These are phyloP conservation scores for Meredithiella fracta DNA, from an alignment of 2,329 filamentous ascomycete species.

Conservation along the genomic window DNA sequence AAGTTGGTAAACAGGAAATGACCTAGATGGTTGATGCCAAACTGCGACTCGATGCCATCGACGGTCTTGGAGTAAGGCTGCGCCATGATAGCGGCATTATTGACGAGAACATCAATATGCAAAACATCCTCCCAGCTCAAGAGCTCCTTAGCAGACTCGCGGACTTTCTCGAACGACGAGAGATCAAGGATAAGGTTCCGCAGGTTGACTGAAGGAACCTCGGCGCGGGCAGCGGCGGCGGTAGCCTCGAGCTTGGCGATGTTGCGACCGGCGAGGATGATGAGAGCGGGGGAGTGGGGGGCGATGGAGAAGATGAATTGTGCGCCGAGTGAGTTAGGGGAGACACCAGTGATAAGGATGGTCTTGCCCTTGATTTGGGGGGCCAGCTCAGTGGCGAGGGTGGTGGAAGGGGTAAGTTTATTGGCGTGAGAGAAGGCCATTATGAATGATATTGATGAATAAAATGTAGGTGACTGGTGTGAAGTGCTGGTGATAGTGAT, in stretches of 20 bases:
- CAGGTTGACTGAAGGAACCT: constrained; percentile 2
- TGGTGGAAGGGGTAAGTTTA: not conserved
- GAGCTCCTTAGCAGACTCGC: constrained; percentile 20
- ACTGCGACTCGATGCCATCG: constrained; percentile 29
- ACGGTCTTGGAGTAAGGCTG: constrained; percentile 19
- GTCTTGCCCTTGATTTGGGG: constrained; percentile 8
- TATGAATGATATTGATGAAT: not conserved
- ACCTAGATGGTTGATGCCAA: constrained; percentile 29
- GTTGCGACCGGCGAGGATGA: constrained; percentile 3
- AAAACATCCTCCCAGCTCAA: constrained; percentile 15
- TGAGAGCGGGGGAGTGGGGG: constrained; percentile 21
- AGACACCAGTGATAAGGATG: constrained; percentile 27
- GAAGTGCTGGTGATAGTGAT: not conserved
- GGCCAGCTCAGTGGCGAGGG: not conserved
- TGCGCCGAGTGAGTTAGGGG: constrained; percentile 24
- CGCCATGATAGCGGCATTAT: constrained; percentile 29
- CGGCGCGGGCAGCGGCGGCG: constrained; percentile 12
- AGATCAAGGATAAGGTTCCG: constrained; percentile 21
- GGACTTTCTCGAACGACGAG: constrained; percentile 22
- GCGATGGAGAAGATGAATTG: constrained; percentile 25
- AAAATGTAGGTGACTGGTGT: not conserved
- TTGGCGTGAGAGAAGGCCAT: not conserved
- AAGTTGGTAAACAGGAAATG: constrained; percentile 32
- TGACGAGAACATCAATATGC: constrained; percentile 23
- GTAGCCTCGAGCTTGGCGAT: constrained; percentile 2